phyloP scores from a whole-genome alignment of 2,329 filamentous ascomycete species.

The Claviceps spartinae region DNA sequence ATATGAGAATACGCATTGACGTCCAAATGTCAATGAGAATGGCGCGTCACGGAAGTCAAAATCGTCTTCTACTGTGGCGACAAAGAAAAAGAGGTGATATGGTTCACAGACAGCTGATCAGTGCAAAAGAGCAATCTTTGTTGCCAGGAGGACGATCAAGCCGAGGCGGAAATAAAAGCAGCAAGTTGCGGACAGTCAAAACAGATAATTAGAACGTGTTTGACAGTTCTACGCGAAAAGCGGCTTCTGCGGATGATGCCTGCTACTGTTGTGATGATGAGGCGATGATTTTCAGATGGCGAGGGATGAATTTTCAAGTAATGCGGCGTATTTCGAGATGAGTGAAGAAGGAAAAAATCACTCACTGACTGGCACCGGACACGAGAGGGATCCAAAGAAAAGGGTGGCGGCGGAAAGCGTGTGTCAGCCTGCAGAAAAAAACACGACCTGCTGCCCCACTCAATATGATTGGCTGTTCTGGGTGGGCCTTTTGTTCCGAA shows the following conservation, averaged over 20 bases:
- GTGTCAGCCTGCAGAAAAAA: not conserved
- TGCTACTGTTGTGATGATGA: not conserved
- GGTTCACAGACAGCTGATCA: conserved; percentile 7
- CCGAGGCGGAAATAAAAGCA: not conserved
- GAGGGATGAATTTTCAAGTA: not conserved
- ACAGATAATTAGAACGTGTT: not conserved
- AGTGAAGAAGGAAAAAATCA: not conserved
- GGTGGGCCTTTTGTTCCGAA: not conserved
- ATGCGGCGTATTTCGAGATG: not conserved
- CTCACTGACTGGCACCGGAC: not conserved
- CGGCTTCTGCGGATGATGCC: not conserved
- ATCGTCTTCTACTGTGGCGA: conserved; percentile 11
- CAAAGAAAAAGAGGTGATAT: conserved; percentile 7
- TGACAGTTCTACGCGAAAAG: not conserved
- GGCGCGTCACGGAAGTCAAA: conserved; percentile 6
- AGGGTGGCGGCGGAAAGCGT: conserved; percentile 1
- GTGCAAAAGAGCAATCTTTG: not conserved
- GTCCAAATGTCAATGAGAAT: conserved; percentile 3
- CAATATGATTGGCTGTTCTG: not conserved
- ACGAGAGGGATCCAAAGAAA: not conserved
- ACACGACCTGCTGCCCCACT: conserved; percentile 2
- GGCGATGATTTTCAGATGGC: not conserved
- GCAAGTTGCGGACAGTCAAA: not conserved
- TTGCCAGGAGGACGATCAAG: conserved; percentile 2
- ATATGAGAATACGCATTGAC: conserved; percentile 8